These are phyloP conservation scores for Pestalotiopsis sp. DNA, from an alignment of 2,329 filamentous ascomycete genomes.

Conservation along the genomic window DNA sequence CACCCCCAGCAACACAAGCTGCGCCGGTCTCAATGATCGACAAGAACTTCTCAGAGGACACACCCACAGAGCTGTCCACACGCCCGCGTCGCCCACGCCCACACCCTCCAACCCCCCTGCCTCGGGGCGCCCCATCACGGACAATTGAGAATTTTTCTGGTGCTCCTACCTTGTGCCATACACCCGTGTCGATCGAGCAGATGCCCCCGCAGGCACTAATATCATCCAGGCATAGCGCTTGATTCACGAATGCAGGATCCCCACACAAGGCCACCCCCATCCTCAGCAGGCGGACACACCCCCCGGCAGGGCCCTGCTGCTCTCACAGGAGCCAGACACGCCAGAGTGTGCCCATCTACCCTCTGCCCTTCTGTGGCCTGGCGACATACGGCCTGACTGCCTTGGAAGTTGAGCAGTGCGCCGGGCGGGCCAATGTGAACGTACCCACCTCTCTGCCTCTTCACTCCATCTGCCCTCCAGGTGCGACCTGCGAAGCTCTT, in stretches of 20 bases:
- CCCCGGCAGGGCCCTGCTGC: not conserved
- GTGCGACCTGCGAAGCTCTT: not conserved
- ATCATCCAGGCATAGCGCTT: not conserved
- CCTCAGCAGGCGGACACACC: too few species aligned
- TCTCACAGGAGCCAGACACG: not conserved
- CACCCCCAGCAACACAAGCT: slow-evolving; percentile 2
- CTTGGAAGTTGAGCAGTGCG: not conserved
- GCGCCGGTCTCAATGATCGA: slow-evolving; percentile 11
- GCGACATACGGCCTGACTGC: not conserved
- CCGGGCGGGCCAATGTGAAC: not conserved
- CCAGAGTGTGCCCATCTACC: not conserved
- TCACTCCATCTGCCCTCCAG: not conserved
- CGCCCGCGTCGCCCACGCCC: not conserved
- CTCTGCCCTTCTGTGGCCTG: not conserved
- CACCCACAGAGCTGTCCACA: not conserved
- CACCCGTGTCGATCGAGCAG: not conserved
- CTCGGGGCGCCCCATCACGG: not conserved
- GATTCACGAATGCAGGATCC: slow-evolving; percentile 5
- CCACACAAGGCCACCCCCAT: not conserved
- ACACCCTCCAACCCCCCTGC: not conserved
- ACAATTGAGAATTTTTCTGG: slow-evolving; percentile 5
- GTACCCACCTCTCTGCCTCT: not conserved
- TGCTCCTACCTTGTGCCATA: not conserved
- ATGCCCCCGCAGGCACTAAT: not conserved
- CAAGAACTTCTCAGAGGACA: not conserved